phyloP scores from a whole-genome alignment of 768 basidiomycete species.

The Rickenella mellea region DNA sequence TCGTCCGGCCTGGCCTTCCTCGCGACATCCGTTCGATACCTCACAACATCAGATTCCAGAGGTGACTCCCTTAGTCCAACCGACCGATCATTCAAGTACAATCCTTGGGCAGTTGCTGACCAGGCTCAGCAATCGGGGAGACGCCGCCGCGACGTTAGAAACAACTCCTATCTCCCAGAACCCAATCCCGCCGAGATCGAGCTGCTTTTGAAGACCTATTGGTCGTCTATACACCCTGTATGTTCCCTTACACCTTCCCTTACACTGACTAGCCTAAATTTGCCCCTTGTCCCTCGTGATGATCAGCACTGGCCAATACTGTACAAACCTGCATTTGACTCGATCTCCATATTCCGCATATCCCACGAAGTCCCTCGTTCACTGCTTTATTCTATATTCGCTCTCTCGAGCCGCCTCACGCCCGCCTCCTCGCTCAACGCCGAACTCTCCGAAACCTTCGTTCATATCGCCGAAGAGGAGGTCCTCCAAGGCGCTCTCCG shows the following conservation, averaged over 20 bases:
- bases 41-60: not conserved
- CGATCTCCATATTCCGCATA: not conserved
- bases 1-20: constrained; percentile 1
- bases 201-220: not conserved
- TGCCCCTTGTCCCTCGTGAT: too few species aligned
- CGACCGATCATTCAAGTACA: not conserved
- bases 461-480: not conserved
- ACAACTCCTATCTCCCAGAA: not conserved
- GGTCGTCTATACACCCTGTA: not conserved
- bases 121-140: not conserved
- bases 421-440: not conserved
- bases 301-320: not conserved
- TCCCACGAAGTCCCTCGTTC: not conserved
- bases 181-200: not conserved
- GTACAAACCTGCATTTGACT: not conserved
- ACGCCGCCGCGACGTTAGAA: not conserved
- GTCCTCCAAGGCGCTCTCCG: not conserved
- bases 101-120: not conserved
- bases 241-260: not conserved
- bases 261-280: too few species aligned
- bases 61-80: not conserved
- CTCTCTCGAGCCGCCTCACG: not conserved
- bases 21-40: not conserved
- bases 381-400: not conserved
- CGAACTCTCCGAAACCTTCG: not conserved